These are phyloP conservation scores for Wickerhamomyces xylosicus DNA, from an alignment of 805 yeast genomes.

Conservation along the genomic window DNA sequence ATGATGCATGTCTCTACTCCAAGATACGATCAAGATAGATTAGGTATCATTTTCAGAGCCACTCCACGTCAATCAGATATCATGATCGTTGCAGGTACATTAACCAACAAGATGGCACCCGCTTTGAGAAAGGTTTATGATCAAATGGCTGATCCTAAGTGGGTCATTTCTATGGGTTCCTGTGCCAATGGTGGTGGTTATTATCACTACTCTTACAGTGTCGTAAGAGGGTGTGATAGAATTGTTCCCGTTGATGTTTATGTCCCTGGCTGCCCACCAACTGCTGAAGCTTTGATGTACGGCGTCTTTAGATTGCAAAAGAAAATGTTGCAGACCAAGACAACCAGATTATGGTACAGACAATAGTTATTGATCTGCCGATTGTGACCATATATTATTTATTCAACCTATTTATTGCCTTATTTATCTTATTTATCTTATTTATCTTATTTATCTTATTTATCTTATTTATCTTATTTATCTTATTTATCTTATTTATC, in stretches of 20 bases:
- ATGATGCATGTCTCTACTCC: slow-evolving; percentile 94
- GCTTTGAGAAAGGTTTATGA: slow-evolving; percentile 88
- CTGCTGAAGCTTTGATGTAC: slow-evolving; percentile 84
- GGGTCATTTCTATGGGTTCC: slow-evolving; percentile 92
- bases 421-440: background rate
- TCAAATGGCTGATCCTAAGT: slow-evolving; percentile 90
- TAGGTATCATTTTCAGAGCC: slow-evolving; percentile 89
- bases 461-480: slow-evolving; percentile 2
- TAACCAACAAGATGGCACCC: slow-evolving; percentile 90
- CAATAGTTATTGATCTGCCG: slow-evolving; percentile 18
- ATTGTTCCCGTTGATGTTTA: slow-evolving; percentile 83
- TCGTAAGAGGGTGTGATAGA: slow-evolving; percentile 85
- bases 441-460: background rate
- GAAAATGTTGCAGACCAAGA: slow-evolving; percentile 77
- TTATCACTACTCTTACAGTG: slow-evolving; percentile 82
- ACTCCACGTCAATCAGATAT: slow-evolving; percentile 90
- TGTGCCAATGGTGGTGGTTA: slow-evolving; percentile 94
- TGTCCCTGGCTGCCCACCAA: slow-evolving; percentile 92
- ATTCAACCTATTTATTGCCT: background rate
- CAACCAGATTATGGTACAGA: slow-evolving; percentile 83
- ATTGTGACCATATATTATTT: slow-evolving; percentile 4
- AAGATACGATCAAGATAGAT: slow-evolving; percentile 83
- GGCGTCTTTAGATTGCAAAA: slow-evolving; percentile 84
- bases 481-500: too few species aligned
- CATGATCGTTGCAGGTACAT: slow-evolving; percentile 87